These are phyloP conservation scores for Tetradesmus lagerheimii DNA, from an alignment of 139 green algal genomes.

Conservation along the genomic window DNA sequence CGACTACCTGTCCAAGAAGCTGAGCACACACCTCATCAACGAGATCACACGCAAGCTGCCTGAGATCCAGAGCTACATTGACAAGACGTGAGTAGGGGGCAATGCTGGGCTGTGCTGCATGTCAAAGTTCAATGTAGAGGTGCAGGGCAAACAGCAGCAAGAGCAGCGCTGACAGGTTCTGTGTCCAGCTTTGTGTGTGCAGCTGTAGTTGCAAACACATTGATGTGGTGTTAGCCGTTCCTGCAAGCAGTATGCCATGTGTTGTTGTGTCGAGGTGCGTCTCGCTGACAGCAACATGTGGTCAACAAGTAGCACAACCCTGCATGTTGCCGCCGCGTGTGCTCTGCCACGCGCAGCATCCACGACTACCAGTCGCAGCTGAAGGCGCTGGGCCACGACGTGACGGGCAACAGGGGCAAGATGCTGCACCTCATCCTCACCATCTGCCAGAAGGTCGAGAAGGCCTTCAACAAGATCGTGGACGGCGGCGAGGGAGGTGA, in stretches of 20 bases:
- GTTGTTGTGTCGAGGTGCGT: too few relatives aligned
- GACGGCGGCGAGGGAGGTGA: slow-evolving; percentile 87
- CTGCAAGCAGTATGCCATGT: neutral
- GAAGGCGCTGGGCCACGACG: slow-evolving; percentile 74
- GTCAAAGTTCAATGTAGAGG: too few relatives aligned
- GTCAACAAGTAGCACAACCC: too few relatives aligned
- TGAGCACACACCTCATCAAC: slow-evolving; percentile 83
- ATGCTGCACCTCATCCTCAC: slow-evolving; percentile 95
- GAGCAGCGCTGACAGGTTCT: too few relatives aligned
- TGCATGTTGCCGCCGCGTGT: neutral
- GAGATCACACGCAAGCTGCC: slow-evolving; percentile 90
- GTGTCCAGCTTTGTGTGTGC: neutral
- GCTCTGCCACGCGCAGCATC: slow-evolving; percentile 59
- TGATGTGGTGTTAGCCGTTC: too few relatives aligned
- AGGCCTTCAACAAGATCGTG: slow-evolving; percentile 83
- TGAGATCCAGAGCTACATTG: slow-evolving; percentile 86
- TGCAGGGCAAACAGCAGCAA: too few relatives aligned
- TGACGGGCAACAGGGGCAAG: slow-evolving; percentile 75
- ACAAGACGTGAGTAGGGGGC: slow-evolving; percentile 49
- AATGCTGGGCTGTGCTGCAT: neutral
- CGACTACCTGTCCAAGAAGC: slow-evolving; percentile 80
- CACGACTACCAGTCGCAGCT: slow-evolving; percentile 81
- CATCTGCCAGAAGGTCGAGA: slow-evolving; percentile 89
- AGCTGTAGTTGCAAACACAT: too few relatives aligned
- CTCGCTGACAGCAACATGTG: too few relatives aligned